Percentiles rank a stretch among this genome's conserved stretches.
Evolutionary conservation across 805 yeast genomes (phyloP).

Genomic region (Ogataea nitratoaversa): DNA sequence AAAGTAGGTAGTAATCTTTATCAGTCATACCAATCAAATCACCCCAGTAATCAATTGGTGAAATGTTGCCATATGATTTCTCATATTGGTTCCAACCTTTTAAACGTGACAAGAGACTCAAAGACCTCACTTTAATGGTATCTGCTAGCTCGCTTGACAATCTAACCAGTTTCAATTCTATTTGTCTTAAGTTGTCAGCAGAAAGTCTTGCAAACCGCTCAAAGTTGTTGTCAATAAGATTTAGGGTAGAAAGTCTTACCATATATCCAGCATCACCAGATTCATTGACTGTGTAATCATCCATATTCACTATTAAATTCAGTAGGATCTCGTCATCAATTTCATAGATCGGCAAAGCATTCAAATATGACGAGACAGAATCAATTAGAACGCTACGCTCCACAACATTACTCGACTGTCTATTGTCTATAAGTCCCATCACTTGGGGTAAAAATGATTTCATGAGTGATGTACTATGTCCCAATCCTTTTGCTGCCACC

Average conservation of each 20-base stretch:
- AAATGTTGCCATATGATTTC: no score
- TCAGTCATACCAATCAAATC: conserved; percentile 12
- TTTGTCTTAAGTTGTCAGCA: conserved; percentile 6
- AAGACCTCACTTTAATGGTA: conserved; percentile 42
- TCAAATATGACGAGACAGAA: conserved; percentile 23
- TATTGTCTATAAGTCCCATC: conserved; percentile 25
- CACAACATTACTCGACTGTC: conserved; percentile 24
- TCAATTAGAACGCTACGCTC: conserved; percentile 23
- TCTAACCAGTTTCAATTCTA: conserved; percentile 42
- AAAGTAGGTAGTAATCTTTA: conserved; percentile 26
- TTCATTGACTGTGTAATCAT: conserved; percentile 73
- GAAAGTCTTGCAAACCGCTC: conserved; percentile 7
- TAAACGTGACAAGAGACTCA: conserved; percentile 32
- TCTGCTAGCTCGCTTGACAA: conserved; percentile 63
- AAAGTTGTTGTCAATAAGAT: conserved; percentile 32
- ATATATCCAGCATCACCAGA: conserved; percentile 93
- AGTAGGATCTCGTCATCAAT: conserved; percentile 8
- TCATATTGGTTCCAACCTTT: conserved; percentile 17
- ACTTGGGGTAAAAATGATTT: conserved; percentile 19
- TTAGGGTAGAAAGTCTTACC: conserved; percentile 49
- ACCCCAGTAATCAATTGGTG: no score
- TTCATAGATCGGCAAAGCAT: conserved; percentile 11
- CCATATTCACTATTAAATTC: conserved; percentile 39
- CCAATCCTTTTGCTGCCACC: conserved; percentile 35
- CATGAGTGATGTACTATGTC: conserved; percentile 20